Base-by-base conservation (phyloP, 768 basidiomycete species). In the Amanita rimosa region DNA sequence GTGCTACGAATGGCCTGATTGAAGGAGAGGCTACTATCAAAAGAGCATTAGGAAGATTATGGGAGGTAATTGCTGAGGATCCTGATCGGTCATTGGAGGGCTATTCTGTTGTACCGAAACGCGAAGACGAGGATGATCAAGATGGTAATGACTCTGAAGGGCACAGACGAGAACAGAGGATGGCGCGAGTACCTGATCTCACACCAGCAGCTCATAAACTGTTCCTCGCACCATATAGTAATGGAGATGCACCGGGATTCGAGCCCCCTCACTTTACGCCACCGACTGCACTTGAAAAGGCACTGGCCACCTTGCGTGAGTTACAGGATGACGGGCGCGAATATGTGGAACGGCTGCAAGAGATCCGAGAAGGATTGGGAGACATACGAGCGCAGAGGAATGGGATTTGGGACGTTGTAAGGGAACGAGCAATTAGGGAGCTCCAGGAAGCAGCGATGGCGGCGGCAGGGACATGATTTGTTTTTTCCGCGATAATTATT, bases 271-370 rank as follows among this genome's bases (percentile, higher is more conserved):
- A 81, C 57, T 85, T 83, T 54, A 65, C 76, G 5, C 74, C 75
- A 3, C 77, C 79, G 17, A 82, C 80, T 41, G 81, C 68, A 11
- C 60, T 92, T 48, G 86, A 90, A 58, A 89, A 86, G 60, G 79
- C 83, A 11, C 55, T 91, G 33, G 76, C 82, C 13, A 73, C 78
- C 2, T 64, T 92, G 46, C 77, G 84, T 45, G 90, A 93, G 55
- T 67, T 93, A 17, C 83, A 87, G 55, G 90, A 92, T 57, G 90
- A 93, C 56, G 85, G 84, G 4, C 71, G 87, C 39, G 90, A 92
- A 62, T 93, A 92, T 58, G 79, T 85, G 4, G 89, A 91, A 58
- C 76, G 89, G 22, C 64, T 93, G 47, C 78, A 85, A 57, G 90
- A 93, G 61, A 86, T 93, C 47, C 66, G 90, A 46, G 87, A 92